These are phyloP conservation scores for Heliosperma pusillum DNA, from an alignment of 148 eudicot genomes.

Conservation along the genomic window DNA sequence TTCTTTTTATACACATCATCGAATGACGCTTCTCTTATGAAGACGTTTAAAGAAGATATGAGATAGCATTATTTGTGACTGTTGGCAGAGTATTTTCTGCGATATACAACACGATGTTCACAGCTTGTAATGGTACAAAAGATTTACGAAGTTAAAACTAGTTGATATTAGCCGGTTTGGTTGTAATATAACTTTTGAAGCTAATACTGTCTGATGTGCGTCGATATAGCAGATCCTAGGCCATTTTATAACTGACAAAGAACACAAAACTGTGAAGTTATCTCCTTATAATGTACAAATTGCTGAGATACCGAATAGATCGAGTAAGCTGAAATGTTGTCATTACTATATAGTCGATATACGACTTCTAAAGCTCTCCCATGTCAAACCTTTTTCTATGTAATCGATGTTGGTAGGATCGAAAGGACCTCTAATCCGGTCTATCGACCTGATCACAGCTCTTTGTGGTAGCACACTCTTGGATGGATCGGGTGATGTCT, in stretches of 20 bases:
- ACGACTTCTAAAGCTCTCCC: slow-evolving; percentile 49
- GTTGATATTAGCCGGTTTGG: neutral
- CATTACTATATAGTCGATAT: slow-evolving; percentile 6
- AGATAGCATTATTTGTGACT: neutral
- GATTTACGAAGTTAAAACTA: neutral
- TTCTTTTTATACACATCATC: slow-evolving; percentile 19
- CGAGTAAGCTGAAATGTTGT: neutral
- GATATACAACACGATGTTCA: neutral
- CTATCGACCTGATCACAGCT: slow-evolving; percentile 60
- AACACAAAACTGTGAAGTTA: too few relatives aligned
- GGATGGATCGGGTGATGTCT: slow-evolving; percentile 61
- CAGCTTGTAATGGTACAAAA: neutral
- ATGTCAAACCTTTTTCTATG: slow-evolving; percentile 57
- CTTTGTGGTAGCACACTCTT: slow-evolving; percentile 73
- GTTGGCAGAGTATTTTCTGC: neutral
- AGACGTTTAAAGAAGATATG: neutral
- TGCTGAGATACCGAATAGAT: too few relatives aligned
- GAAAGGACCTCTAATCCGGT: slow-evolving; percentile 69
- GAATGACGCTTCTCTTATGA: slow-evolving; percentile 1
- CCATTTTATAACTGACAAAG: too few relatives aligned
- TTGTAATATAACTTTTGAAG: neutral
- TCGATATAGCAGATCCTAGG: too few relatives aligned
- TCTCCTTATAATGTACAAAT: too few relatives aligned
- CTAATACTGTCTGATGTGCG: neutral
- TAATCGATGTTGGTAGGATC: slow-evolving; percentile 61